Percentiles rank a stretch among this genome's conserved stretches.
Evolutionary conservation across 495 filamentous ascomycete species (phyloP).

Genomic region (Penicillium odoratum): DNA sequence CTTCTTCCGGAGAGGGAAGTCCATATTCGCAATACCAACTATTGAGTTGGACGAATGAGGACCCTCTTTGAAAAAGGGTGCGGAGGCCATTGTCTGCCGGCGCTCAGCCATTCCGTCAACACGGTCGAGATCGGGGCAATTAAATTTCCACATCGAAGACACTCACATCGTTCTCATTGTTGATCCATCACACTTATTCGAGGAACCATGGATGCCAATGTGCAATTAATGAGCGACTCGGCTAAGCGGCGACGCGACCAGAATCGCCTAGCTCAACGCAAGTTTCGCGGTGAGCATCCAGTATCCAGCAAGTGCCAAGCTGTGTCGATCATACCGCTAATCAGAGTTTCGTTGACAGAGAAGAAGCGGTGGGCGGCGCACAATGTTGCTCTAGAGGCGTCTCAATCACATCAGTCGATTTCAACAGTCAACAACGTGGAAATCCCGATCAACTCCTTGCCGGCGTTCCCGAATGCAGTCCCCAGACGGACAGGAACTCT

Average conservation of each 20-base stretch:
- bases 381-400: background rate
- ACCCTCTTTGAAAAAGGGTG: too few relatives aligned
- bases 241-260: background rate
- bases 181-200: background rate
- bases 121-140: too few relatives aligned
- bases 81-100: too few relatives aligned
- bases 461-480: too few relatives aligned
- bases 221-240: background rate
- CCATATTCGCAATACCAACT: too few relatives aligned
- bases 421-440: background rate
- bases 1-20: too few relatives aligned
- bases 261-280: constrained; percentile 2
- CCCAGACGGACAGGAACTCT: too few relatives aligned
- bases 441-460: background rate
- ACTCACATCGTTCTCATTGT: too few relatives aligned
- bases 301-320: background rate
- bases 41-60: too few relatives aligned
- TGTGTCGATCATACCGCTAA: too few relatives aligned
- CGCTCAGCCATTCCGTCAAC: too few relatives aligned
- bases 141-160: too few relatives aligned
- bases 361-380: background rate
- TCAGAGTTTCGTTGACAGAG: background rate
- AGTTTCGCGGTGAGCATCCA: background rate
- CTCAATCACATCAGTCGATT: background rate
- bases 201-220: background rate